Base-by-base conservation (phyloP, 805 yeast genomes). In the Candida suzukii region DNA sequence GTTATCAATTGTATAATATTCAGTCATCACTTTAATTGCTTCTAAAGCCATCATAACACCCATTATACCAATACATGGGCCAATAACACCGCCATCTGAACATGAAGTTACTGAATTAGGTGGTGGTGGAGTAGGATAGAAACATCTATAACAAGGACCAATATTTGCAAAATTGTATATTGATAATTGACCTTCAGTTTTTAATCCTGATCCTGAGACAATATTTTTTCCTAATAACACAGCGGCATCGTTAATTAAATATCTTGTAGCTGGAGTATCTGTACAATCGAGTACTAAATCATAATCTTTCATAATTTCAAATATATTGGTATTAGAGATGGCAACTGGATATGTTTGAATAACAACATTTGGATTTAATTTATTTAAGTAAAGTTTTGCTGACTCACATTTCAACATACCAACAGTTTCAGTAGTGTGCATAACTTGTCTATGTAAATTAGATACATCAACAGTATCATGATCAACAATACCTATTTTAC, bases 121-220 rank as follows among this genome's bases (percentile, higher is more conserved):
- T 1, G 90, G 78, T 0, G 99, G 97, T 0, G 98, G 96, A 8
- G 66, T 66, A 0, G 99, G 98, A 51, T 85, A 87, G 61, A 90
- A 79, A 57, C 99, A 93, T 45, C 99, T 67, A 57, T 93, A 93
- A 58, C 99, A 93, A 0, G 99, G 99, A 0, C 95, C 96, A 3
- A 45, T 40, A 18, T 68, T 65, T 25, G 66, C 58, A 57, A 71
- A 88, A 60, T 90, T 87, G 43, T 88, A 67, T 0, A 93, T 73
- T 0, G 87, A 68, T 29, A 95, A 58, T 57, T 93, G 99, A 5
- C 99, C 99, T 48, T 93, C 98, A 0, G 95, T 73, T 50, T 82
- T 81, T 40, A 93, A 68, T 0, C 98, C 98, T 0, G 97, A 85
- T 0, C 95, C 99, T 16, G 96, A 86, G 1, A 93, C 81, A 0